A percentile compares a stretch with the other conserved stretches of the same genome.
Evolutionary conservation across 768 basidiomycete genomes (phyloP).

Genomic region (Termitomyces eurrhizus): DNA sequence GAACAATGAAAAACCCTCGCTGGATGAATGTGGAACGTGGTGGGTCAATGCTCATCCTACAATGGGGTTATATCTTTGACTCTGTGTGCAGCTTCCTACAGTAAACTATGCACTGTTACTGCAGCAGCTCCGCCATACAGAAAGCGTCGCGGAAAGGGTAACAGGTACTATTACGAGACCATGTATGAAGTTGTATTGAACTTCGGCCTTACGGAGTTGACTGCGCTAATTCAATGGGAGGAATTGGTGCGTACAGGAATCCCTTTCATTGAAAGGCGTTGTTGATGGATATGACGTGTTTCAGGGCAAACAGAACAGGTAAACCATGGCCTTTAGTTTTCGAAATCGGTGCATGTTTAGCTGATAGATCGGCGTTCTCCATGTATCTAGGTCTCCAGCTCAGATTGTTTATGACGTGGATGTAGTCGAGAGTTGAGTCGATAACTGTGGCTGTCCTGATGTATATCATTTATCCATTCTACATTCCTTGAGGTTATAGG

Average conservation of each 20-base stretch:
- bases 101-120: constrained; percentile 15
- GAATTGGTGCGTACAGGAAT: constrained; percentile 35
- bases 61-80: neutral
- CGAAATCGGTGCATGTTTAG: neutral
- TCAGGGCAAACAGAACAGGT: neutral
- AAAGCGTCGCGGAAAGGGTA: neutral
- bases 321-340: neutral
- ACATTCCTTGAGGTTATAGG: neutral
- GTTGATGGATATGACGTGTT: neutral
- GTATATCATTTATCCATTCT: neutral
- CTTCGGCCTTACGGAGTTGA: constrained; percentile 52
- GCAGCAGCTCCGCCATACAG: constrained; percentile 12
- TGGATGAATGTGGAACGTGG: constrained; percentile 23
- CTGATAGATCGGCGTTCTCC: neutral
- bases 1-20: constrained; percentile 8
- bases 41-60: neutral
- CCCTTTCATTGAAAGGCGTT: neutral
- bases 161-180: constrained; percentile 23
- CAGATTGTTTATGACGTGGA: constrained; percentile 12
- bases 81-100: constrained; percentile 13
- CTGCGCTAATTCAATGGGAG: constrained; percentile 47
- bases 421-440: neutral
- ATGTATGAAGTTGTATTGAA: constrained; percentile 39
- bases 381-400: constrained; percentile 8
- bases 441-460: neutral